Evolutionary conservation across 2,329 filamentous ascomycete genomes (phyloP).

Genomic region (Curvularia hawaiiensis): DNA sequence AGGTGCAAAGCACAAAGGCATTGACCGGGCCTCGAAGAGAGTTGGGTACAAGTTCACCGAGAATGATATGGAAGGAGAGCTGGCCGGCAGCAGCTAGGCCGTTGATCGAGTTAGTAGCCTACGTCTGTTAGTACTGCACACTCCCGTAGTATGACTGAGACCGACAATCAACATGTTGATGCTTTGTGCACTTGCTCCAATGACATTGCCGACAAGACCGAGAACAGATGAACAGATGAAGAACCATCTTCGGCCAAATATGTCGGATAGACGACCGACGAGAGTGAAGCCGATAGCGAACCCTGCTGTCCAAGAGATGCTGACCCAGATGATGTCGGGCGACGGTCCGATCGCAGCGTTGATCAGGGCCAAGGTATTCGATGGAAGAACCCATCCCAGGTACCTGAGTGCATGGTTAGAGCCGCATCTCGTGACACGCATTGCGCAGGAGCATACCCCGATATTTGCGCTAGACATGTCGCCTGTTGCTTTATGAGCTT

Average conservation of each 20-base stretch:
- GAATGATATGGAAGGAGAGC: constrained; percentile 46
- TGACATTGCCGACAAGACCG: constrained; percentile 43
- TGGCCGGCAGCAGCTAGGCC: constrained; percentile 48
- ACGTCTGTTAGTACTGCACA: constrained; percentile 3
- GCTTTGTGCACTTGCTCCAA: constrained; percentile 44
- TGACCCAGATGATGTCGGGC: constrained; percentile 47
- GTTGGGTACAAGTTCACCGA: constrained; percentile 48
- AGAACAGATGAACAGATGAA: constrained; percentile 45
- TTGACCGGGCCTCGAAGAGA: constrained; percentile 41
- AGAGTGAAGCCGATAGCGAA: constrained; percentile 47
- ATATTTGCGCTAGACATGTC: constrained; percentile 40
- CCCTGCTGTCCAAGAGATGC: constrained; percentile 42
- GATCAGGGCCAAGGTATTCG: constrained; percentile 40
- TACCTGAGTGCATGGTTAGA: constrained; percentile 17
- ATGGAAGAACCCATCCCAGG: constrained; percentile 38
- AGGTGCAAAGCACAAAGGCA: constrained; percentile 39
- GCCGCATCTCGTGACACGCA: background rate
- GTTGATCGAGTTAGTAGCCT: constrained; percentile 42
- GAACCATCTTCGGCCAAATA: constrained; percentile 46
- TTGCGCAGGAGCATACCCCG: constrained; percentile 14
- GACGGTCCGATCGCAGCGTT: constrained; percentile 47
- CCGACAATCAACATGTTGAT: constrained; percentile 40
- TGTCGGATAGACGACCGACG: constrained; percentile 47
- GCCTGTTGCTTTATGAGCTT: constrained; percentile 21
- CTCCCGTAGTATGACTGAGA: background rate